Evolutionary conservation across 2,329 filamentous ascomycete species (phyloP).

Genomic region (Neocatenulostroma microsporum): DNA sequence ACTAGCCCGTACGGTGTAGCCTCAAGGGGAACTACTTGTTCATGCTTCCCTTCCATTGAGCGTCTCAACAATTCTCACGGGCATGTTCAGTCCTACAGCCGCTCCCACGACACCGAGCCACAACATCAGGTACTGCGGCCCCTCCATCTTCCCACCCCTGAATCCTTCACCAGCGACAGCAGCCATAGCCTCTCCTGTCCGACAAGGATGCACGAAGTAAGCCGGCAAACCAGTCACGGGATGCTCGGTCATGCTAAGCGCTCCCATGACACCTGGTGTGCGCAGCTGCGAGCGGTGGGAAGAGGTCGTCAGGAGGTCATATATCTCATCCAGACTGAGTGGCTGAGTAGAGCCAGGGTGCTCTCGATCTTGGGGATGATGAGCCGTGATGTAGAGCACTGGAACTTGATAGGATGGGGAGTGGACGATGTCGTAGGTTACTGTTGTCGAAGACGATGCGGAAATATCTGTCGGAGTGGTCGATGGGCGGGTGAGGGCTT

Average conservation of each 20-base stretch:
- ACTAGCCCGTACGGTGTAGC: too few relatives aligned
- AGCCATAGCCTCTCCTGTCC: slow-evolving; percentile 72
- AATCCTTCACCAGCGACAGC: slow-evolving; percentile 39
- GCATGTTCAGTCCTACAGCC: slow-evolving; percentile 59
- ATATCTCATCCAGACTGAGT: slow-evolving; percentile 25
- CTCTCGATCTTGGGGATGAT: slow-evolving; percentile 8
- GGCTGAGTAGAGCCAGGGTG: not conserved
- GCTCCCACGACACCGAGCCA: slow-evolving; percentile 86
- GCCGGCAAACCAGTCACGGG: slow-evolving; percentile 68
- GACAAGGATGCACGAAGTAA: slow-evolving; percentile 91
- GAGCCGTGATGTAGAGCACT: slow-evolving; percentile 35
- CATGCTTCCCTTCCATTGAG: too few relatives aligned
- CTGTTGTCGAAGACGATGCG: not conserved
- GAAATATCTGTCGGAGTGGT: not conserved
- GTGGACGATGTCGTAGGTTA: slow-evolving; percentile 35
- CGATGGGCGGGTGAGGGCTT: not conserved
- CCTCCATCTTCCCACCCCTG: slow-evolving; percentile 25
- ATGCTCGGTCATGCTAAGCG: slow-evolving; percentile 53
- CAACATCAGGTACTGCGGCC: slow-evolving; percentile 64
- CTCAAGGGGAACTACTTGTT: too few relatives aligned
- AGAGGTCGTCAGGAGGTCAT: slow-evolving; percentile 31
- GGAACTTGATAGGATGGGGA: slow-evolving; percentile 41
- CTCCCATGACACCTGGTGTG: slow-evolving; percentile 29
- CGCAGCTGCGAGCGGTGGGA: slow-evolving; percentile 27
- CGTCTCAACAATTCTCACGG: slow-evolving; percentile 15